phyloP scores from a whole-genome alignment of 768 basidiomycete genomes.

The Termitomyces sp. region DNA sequence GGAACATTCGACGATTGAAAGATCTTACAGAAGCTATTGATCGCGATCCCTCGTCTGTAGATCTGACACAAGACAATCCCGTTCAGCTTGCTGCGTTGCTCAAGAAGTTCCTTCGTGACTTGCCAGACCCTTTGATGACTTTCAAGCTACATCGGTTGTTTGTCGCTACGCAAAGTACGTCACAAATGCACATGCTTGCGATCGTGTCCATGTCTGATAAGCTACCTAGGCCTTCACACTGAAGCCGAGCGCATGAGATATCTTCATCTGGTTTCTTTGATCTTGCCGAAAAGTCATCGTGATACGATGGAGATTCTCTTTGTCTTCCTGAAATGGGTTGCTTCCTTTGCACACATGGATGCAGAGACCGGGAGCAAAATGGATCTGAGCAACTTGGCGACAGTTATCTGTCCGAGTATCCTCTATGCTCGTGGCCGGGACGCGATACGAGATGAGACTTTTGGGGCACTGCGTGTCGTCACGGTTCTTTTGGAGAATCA shows the following conservation, averaged over 20 bases:
- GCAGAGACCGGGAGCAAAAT: constrained; percentile 98
- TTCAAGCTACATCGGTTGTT: constrained; percentile 89
- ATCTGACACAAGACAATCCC: constrained; percentile 90
- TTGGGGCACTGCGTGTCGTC: constrained; percentile 82
- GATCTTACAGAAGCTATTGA: constrained; percentile 92
- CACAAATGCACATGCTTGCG: not conserved
- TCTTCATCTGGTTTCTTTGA: constrained; percentile 80
- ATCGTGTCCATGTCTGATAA: not conserved
- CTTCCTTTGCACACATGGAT: constrained; percentile 97
- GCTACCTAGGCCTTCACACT: constrained; percentile 56
- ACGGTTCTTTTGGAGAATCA: constrained; percentile 87
- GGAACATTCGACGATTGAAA: constrained; percentile 91
- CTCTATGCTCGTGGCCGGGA: constrained; percentile 86
- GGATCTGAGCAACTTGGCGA: constrained; percentile 94
- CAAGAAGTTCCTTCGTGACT: constrained; percentile 94
- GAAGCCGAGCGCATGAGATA: constrained; percentile 78
- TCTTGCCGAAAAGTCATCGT: constrained; percentile 90
- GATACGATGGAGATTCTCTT: constrained; percentile 98
- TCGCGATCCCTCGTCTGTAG: constrained; percentile 88
- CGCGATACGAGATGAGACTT: constrained; percentile 90
- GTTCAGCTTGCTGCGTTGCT: constrained; percentile 95
- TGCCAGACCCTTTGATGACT: constrained; percentile 95
- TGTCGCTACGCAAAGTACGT: constrained; percentile 84
- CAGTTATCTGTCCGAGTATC: constrained; percentile 97
- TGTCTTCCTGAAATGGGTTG: constrained; percentile 99